These are phyloP conservation scores for Phoenix roebelenii DNA, from an alignment of 176 grass and related monocot genomes.

Conservation along the genomic window DNA sequence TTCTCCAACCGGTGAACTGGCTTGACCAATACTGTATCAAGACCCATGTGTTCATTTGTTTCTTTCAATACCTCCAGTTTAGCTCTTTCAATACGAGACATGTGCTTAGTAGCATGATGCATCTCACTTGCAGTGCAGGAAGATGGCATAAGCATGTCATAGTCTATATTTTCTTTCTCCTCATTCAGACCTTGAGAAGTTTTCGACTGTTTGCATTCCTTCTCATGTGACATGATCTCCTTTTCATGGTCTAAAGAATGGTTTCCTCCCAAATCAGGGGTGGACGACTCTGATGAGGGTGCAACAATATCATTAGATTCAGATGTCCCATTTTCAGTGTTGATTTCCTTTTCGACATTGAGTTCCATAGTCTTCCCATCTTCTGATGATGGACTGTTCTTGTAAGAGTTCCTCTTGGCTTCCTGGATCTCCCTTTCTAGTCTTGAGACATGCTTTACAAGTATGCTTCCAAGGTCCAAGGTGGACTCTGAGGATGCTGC, in stretches of 20 bases:
- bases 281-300: too few species aligned
- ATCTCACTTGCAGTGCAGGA: conserved; percentile 20
- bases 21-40: conserved; percentile 51
- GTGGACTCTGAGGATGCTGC: conserved; percentile 7
- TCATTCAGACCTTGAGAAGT: too few species aligned
- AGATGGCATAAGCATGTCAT: conserved; percentile 18
- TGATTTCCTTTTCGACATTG: background rate
- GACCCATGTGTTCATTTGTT: conserved; percentile 1
- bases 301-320: background rate
- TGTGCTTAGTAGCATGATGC: conserved; percentile 26
- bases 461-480: conserved; percentile 41
- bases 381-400: conserved; percentile 19
- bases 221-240: too few species aligned
- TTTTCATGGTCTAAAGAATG: too few species aligned
- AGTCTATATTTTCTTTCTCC: conserved; percentile 42
- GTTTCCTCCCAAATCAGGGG: too few species aligned
- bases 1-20: conserved; percentile 39
- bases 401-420: conserved; percentile 38
- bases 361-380: conserved; percentile 10
- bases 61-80: conserved; percentile 39
- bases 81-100: conserved; percentile 46
- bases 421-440: conserved; percentile 54
- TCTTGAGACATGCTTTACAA: conserved; percentile 50
- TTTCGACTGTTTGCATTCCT: too few species aligned
- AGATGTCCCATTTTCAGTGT: background rate